Evolutionary conservation across 768 basidiomycete genomes (phyloP), one percentile per base, ranked within the genome.

Genomic region (Lactarius tabidus): DNA sequence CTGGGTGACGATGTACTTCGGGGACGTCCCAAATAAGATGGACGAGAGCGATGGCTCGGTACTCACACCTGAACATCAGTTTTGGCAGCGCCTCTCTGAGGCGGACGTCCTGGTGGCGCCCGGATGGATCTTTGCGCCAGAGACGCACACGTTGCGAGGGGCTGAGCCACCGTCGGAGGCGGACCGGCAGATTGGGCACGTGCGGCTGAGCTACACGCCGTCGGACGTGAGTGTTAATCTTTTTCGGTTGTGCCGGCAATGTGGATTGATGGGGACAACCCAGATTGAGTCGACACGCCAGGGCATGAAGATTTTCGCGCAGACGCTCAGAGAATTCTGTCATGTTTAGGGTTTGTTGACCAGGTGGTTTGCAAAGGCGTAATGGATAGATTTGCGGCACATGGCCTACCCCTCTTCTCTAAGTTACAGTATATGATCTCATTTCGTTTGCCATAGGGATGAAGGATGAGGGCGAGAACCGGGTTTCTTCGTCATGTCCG

Each of bases 1-100:
- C 36, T 89, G 87, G 87, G 85, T 85, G 71, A 80, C 80, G 69
- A 71, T 93, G 31, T 81, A 91, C 75, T 79, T 92, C 45, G 79
- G 83, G 26, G 74, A 79, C 59, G 83, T 86, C 71, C 83, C 85
- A 3, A 73, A 77, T 43, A 77, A 81, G 71, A 69, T 57, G 61
- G 63, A 70, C 20, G 69, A 75, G 23, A 48, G 79, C 62, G 54
- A 57, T 23, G 58, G 41, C 43, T 48, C 57, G 76, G 77, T 43
- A 72, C 77, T 64, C 76, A 82, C 77, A 1, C 74, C 84, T 31
- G 86, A 89, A 73, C 77, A 77, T 66, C 79, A 85, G 64, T 80
- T 93, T 1, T 92, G 84, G 82, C 75, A 72, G 18, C 78, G 80
- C 38, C 74, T 91, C 10, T 85, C 85, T 4, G 82, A 88, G 54